Base-by-base conservation (phyloP, 495 filamentous ascomycete genomes). In the Amniculicola lignicola region DNA sequence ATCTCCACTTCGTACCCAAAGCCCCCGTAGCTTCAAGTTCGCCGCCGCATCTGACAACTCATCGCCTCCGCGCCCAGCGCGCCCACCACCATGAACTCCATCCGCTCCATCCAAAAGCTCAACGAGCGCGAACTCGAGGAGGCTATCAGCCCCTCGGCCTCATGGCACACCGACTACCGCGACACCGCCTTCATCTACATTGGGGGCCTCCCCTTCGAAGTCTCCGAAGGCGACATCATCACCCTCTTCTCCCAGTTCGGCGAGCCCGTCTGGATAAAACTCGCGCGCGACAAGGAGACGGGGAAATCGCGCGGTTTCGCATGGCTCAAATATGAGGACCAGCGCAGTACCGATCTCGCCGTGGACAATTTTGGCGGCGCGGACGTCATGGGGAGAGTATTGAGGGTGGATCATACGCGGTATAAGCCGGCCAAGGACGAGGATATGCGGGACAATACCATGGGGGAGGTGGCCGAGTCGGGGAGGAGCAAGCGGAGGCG, bases 201-300 rank as follows among this genome's bases (percentile, higher is more conserved):
- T 51, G 94, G 94, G 62, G 93, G 93, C 24, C 81, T 99, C 40
- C 91, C 91, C 9, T 96, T 88, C 70, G 89, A 95, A 61, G 79
- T 99, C 18, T 89, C 89, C 37, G 93, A 99, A 71, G 93, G 93
- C 64, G 93, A 99, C 72, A 82, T 99, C 56, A 80, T 97, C 55
- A 88, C 92, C 22, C 94, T 99, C 51, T 99, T 97, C 79, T 95
- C 89, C 22, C 94, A 99, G 67, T 99, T 83, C 65, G 93, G 93
- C 55, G 90, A 97, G 67, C 94, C 94, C 7, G 86, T 88, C 11
- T 89, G 90, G 71, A 77, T 97, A 51, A 93, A 96, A 59, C 79
- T 97, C 1, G 79, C 84, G 25, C 89, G 93, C 49, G 93, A 98
- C 76, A 93, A 94, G 67, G 93, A 97, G 65, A 91, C 91, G 0